Conservation (phyloP, 345 rosid species). For the Arabis alpina region DNA sequence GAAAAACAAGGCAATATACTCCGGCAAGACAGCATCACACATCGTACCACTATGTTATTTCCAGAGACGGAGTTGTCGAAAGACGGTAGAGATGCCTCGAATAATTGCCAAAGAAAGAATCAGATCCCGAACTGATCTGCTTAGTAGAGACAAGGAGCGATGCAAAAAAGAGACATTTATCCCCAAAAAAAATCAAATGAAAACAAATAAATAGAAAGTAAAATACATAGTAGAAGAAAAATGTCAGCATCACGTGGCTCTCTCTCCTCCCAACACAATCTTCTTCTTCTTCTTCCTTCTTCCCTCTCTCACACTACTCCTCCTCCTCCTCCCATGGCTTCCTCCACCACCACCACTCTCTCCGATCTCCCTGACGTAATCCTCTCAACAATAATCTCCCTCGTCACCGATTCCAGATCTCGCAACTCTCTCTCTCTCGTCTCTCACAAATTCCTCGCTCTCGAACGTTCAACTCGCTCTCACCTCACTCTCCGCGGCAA, state of each 20-base stretch:
- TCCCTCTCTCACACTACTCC: background rate
- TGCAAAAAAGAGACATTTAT: slow-evolving; percentile 40
- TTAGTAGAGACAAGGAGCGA: too few species aligned
- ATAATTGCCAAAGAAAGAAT: too few species aligned
- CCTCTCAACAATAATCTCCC: slow-evolving; percentile 55
- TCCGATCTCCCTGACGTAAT: slow-evolving; percentile 78
- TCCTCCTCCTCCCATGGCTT: slow-evolving; percentile 33
- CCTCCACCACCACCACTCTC: slow-evolving; percentile 37
- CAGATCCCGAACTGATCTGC: too few species aligned
- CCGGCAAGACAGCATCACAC: too few species aligned
- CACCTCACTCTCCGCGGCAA: slow-evolving; percentile 89
- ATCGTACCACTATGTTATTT: too few species aligned
- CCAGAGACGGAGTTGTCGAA: too few species aligned
- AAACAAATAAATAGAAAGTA: background rate
- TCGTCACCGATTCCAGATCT: slow-evolving; percentile 62
- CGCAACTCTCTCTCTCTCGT: slow-evolving; percentile 79
- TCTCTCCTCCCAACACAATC: slow-evolving; percentile 40
- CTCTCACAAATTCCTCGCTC: slow-evolving; percentile 60
- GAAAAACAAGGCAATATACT: too few species aligned
- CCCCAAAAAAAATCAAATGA: background rate
- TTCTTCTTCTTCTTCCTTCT: slow-evolving; percentile 19
- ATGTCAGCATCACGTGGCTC: slow-evolving; percentile 45
- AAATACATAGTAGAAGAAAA: background rate
- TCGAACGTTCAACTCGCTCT: slow-evolving; percentile 77
- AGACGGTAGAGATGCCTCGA: too few species aligned